phyloP scores from a whole-genome alignment of 164 flowering plant species.

The Pachysandra terminalis region DNA sequence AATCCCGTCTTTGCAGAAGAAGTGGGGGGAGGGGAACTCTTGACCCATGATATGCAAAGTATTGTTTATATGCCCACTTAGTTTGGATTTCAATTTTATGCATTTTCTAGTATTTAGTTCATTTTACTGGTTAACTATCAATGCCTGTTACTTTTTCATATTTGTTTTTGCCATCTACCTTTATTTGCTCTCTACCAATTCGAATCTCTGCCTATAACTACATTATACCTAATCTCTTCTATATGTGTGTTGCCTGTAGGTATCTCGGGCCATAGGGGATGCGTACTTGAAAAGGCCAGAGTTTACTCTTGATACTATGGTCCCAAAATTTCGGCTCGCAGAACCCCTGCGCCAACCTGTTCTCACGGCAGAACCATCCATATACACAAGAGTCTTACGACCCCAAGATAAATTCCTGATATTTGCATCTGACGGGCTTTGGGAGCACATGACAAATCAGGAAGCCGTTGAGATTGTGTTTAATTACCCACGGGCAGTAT shows the following conservation, averaged over 20 bases:
- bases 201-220: too few relatives aligned
- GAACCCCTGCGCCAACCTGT: slow-evolving; percentile 63
- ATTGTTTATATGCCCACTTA: too few relatives aligned
- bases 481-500: slow-evolving; percentile 54
- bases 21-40: too few relatives aligned
- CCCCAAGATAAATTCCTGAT: slow-evolving; percentile 65
- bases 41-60: too few relatives aligned
- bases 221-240: too few relatives aligned
- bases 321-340: slow-evolving; percentile 45
- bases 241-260: slow-evolving; percentile 35
- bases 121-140: too few relatives aligned
- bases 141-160: too few relatives aligned
- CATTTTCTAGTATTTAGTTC: too few relatives aligned
- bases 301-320: slow-evolving; percentile 47
- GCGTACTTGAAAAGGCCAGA: slow-evolving; percentile 79
- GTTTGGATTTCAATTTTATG: too few relatives aligned
- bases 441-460: slow-evolving; percentile 75
- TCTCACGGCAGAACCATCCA: slow-evolving; percentile 64
- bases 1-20: too few relatives aligned
- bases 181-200: too few relatives aligned
- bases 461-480: slow-evolving; percentile 68
- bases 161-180: too few relatives aligned
- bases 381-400: slow-evolving; percentile 34
- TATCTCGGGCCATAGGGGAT: slow-evolving; percentile 86
- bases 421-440: slow-evolving; percentile 92